Evolutionary conservation across 495 filamentous ascomycete species (phyloP).

Genomic region (Lasiosphaeria miniovina): DNA sequence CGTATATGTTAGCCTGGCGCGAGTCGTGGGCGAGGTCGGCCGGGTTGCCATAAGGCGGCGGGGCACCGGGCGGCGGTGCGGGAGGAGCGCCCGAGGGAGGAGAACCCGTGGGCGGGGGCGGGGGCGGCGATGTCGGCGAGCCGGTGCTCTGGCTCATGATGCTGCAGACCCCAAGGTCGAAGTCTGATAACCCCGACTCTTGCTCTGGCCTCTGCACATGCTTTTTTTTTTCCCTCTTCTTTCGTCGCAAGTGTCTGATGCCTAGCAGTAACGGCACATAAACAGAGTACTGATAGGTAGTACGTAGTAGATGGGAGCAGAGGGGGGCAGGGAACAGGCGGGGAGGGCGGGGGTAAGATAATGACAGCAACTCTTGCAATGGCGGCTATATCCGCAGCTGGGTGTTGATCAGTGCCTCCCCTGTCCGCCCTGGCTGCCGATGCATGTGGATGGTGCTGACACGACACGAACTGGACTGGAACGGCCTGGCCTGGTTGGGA

Average conservation of each 20-base stretch:
- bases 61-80: no score
- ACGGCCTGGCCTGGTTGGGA: no score
- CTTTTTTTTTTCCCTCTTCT: not conserved
- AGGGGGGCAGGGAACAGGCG: not conserved
- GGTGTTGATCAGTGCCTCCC: not conserved
- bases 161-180: not conserved
- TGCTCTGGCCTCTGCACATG: not conserved
- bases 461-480: no score
- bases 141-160: not conserved
- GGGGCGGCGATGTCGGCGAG: not conserved
- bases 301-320: not conserved
- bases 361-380: not conserved
- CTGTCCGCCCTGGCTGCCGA: no score
- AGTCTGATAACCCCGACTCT: not conserved
- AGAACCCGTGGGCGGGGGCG: not conserved
- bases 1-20: constrained; percentile 23
- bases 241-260: not conserved
- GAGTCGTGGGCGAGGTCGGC: constrained; percentile 26
- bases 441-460: not conserved
- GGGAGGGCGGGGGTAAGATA: not conserved
- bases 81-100: no score
- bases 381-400: not conserved
- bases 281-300: not conserved
- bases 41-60: not conserved
- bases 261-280: not conserved